Percentiles rank a stretch among this genome's conserved stretches.
phyloP scores from a whole-genome alignment of 345 rosid genomes.

The Eucalyptus cloeziana region DNA sequence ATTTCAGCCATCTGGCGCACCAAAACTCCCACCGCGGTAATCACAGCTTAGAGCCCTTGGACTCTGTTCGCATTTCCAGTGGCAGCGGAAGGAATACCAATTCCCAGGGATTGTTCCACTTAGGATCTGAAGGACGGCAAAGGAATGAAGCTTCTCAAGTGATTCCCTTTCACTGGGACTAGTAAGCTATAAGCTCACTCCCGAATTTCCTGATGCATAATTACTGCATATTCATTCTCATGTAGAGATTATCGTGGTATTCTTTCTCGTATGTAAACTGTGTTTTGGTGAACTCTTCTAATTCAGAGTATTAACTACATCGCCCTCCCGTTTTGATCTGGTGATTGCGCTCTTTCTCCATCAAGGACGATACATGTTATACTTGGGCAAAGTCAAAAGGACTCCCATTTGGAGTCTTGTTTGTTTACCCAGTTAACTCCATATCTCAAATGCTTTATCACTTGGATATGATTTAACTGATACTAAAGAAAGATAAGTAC shows the following conservation, averaged over 20 bases:
- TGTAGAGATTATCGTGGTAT: not conserved
- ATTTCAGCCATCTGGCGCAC: not conserved
- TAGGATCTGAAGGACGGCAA: slow-evolving; percentile 22
- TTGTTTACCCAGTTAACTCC: not conserved
- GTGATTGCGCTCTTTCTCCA: not conserved
- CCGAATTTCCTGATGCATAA: not conserved
- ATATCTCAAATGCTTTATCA: not conserved
- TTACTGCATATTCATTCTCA: not conserved
- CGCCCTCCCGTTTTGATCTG: not conserved
- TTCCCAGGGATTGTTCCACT: slow-evolving; percentile 25
- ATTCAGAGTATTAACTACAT: not conserved
- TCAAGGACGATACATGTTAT: not conserved
- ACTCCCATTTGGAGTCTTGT: not conserved
- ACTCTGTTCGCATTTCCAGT: slow-evolving; percentile 24
- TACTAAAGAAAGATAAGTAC: not conserved
- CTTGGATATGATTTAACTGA: not conserved
- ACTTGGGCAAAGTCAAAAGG: not conserved
- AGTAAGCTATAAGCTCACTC: not conserved
- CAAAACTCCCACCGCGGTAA: not conserved
- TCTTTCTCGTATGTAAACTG: not conserved
- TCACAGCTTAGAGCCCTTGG: slow-evolving; percentile 5
- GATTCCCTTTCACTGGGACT: slow-evolving; percentile 65
- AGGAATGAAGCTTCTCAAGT: slow-evolving; percentile 28
- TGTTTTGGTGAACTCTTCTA: not conserved
- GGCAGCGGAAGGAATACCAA: slow-evolving; percentile 6